Percentiles rank a stretch among this genome's conserved stretches.
These are phyloP conservation scores for Botrytis medusae DNA, from an alignment of 2,329 filamentous ascomycete species.

Conservation along the genomic window DNA sequence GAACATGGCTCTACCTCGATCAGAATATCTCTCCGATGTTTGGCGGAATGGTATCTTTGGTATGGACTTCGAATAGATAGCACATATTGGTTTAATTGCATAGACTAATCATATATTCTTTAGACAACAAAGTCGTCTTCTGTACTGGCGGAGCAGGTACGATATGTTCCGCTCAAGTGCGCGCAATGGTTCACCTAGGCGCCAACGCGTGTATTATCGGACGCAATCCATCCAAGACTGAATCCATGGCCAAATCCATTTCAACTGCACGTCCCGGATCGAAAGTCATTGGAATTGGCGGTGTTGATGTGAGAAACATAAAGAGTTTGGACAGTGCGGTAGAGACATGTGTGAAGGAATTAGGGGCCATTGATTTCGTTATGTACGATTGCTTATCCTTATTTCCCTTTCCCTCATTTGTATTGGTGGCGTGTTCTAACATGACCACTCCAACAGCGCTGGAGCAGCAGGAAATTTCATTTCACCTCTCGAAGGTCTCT, in stretches of 20 bases:
- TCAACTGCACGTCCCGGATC: conserved; percentile 74
- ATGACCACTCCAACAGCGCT: conserved; percentile 55
- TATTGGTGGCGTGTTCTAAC: background rate
- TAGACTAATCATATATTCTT: conserved; percentile 20
- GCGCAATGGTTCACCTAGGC: conserved; percentile 85
- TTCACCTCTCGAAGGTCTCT: conserved; percentile 77
- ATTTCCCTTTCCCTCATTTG: conserved; percentile 18
- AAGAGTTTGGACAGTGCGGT: conserved; percentile 71
- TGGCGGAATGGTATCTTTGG: conserved; percentile 89
- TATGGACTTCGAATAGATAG: conserved; percentile 43
- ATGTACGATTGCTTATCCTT: conserved; percentile 60
- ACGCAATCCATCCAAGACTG: conserved; percentile 85
- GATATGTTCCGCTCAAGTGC: conserved; percentile 92
- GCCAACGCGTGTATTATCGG: conserved; percentile 94
- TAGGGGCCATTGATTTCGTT: conserved; percentile 88
- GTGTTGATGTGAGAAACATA: conserved; percentile 73
- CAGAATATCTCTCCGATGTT: conserved; percentile 75
- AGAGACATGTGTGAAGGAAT: conserved; percentile 74
- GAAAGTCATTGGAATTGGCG: conserved; percentile 83
- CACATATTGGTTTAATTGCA: background rate
- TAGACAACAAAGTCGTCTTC: conserved; percentile 86
- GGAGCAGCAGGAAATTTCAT: conserved; percentile 97
- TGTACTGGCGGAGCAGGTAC: conserved; percentile 92
- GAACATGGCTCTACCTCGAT: conserved; percentile 54
- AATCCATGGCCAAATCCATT: conserved; percentile 76